Base-by-base conservation (phyloP, 1,284 basidiomycete species). In the Neolentinus lepideus region DNA sequence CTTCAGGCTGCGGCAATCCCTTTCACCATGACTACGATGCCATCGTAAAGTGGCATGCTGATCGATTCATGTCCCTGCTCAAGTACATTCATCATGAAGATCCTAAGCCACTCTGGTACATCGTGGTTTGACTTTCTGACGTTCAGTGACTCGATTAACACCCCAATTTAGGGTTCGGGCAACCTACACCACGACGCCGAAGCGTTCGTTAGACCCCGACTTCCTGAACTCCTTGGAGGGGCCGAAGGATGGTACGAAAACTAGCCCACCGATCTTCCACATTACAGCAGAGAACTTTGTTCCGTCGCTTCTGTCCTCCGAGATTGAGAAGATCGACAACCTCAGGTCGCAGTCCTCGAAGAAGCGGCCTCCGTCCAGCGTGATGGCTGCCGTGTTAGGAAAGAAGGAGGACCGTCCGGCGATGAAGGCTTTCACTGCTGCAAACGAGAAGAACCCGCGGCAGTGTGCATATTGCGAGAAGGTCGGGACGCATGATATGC, bases 1-100 rank as follows among this genome's bases (percentile, higher is more conserved):
- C 50, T 38, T 16, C 3, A 66, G 62, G 59, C 43, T 67, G 66
- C 50, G 65, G 63, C 21, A 68, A 64, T 54, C 61, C 58, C 43
- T 66, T 62, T 3, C 66, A 70, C 56, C 66, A 69, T 56, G 69
- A 71, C 56, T 71, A 67, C 57, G 66, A 63, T 36, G 59, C 63
- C 1, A 55, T 69, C 36, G 69, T 67, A 0, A 67, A 66, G 56
- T 68, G 63, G 33, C 65, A 68, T 27, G 69, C 67, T 21, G 60
- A 70, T 53, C 62, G 65, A 10, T 64, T 68, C 55, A 63, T 69
- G 60, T 69, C 63, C 14, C 56, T 71, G 53, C 46, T 57, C 31
- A 64, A 58, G 36, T 63, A 61, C 43, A 9, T 63, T 29, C 57
- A 62, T 43, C 56, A 61, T 52, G 50, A 54, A 14, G 57, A 56